Evolutionary conservation across 2,329 filamentous ascomycete genomes (phyloP), one percentile per base, ranked within the genome.

Genomic region (Achaetomium macrosporum): DNA sequence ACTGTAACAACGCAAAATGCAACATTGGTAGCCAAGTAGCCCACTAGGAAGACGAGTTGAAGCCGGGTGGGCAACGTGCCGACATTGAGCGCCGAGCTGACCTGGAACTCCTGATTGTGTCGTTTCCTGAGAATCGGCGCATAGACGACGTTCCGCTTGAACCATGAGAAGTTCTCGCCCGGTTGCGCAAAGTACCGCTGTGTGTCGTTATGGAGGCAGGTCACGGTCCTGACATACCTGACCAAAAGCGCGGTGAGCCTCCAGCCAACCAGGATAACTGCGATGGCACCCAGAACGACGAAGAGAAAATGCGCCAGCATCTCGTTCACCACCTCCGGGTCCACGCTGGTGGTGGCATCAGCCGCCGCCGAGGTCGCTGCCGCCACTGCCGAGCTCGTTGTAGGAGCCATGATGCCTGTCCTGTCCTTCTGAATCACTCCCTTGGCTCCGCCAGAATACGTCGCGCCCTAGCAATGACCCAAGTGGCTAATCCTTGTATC

Each of bases 61-160:
- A 91, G 83, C 46, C 89, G 76, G n/a, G 86, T 87, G 0, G 89
- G 89, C 16, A 95, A 72, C 0, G 88, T 92, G 57, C 89, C 77
- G 50, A 79, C 70, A 64, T 81, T 82, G 57, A 82, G 61, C 53
- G 81, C 82, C 9, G 75, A 73, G 48, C 81, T 84, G 47, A 86
- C 69, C 62, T 76, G 75, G 61, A 87, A 76, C 66, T 87, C 83
- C 62, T 81, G 75, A 70, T 93, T 93, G 70, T 93, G 89, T 63
- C 88, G 79, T 65, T 88, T 88, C 51, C 77, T 78, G 63, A 83
- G 80, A 16, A 95, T 70, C 6, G 89, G 89, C 1, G 89, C 84
- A 64, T 84, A 85, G 16, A 85, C 70, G 17, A 89, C 58, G 60
- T 87, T 77, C 64, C 78, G 81, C 73, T 88, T 85, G 59, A 89